Percentiles rank a stretch among this genome's conserved stretches.
These are phyloP conservation scores for Macrotyloma uniflorum DNA, from an alignment of 306 rosid species.

Conservation along the genomic window DNA sequence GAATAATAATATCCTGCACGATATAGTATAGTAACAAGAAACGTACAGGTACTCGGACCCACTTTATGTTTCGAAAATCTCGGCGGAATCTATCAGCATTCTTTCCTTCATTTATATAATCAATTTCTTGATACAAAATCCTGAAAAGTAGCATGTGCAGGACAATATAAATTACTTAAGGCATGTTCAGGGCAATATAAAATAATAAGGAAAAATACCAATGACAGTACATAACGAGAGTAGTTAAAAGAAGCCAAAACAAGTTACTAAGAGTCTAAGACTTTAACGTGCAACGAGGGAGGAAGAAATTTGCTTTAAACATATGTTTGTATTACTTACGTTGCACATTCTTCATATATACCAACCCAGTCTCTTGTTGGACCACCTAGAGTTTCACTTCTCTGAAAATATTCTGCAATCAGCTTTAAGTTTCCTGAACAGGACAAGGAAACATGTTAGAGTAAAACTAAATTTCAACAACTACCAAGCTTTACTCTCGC, in stretches of 20 bases:
- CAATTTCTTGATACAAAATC: slow-evolving; percentile 93
- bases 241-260: neutral
- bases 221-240: neutral
- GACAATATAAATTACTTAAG: slow-evolving; percentile 13
- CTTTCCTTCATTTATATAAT: slow-evolving; percentile 90
- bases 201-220: neutral
- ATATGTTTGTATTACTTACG: slow-evolving; percentile 52
- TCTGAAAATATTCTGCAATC: slow-evolving; percentile 94
- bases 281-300: neutral
- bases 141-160: slow-evolving; percentile 51
- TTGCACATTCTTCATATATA: slow-evolving; percentile 91
- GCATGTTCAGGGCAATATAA: slow-evolving; percentile 20
- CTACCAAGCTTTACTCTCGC: slow-evolving; percentile 24
- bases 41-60: slow-evolving; percentile 98
- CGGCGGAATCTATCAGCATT: slow-evolving; percentile 84
- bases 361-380: slow-evolving; percentile 92
- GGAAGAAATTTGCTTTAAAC: slow-evolving; percentile 15
- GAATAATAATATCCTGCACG: slow-evolving; percentile 3
- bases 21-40: slow-evolving; percentile 47
- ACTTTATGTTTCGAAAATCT: slow-evolving; percentile 86
- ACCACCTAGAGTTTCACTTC: slow-evolving; percentile 88
- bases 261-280: neutral
- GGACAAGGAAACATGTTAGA: slow-evolving; percentile 33
- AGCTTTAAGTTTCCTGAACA: slow-evolving; percentile 82
- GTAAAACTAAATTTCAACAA: slow-evolving; percentile 6